A percentile compares a stretch with the other conserved stretches of the same genome.
Evolutionary conservation across 257 asterid species (phyloP).

Genomic region (Asclepias syriaca): DNA sequence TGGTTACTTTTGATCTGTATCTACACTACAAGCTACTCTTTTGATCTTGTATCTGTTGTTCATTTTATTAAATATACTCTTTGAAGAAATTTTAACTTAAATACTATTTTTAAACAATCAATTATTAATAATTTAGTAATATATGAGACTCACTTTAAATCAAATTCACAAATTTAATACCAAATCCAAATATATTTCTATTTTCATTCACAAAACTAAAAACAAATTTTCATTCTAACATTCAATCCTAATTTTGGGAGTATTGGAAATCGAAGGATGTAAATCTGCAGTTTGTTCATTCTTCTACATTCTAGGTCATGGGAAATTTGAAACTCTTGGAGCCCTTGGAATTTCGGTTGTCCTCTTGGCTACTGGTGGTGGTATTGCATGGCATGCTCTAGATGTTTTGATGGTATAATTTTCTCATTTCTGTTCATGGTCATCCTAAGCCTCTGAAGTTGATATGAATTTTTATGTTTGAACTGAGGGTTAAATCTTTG

Average conservation of each 20-base stretch:
- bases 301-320: slow-evolving; percentile 64
- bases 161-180: no score
- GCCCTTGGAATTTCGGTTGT: slow-evolving; percentile 86
- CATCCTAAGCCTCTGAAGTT: neutral
- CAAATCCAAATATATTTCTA: no score
- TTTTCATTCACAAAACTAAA: no score
- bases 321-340: slow-evolving; percentile 94
- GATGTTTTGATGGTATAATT: slow-evolving; percentile 58
- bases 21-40: slow-evolving; percentile 55
- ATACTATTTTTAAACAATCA: no score
- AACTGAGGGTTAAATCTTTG: slow-evolving; percentile 1
- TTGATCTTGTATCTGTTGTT: slow-evolving; percentile 6
- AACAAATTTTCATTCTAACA: no score
- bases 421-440: slow-evolving; percentile 10
- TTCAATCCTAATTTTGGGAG: neutral
- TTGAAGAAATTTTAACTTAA: no score
- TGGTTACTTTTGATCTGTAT: slow-evolving; percentile 91
- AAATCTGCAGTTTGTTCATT: slow-evolving; percentile 7
- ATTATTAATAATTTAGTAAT: no score
- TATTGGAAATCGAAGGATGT: neutral
- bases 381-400: slow-evolving; percentile 93
- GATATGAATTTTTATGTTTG: neutral
- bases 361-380: slow-evolving; percentile 93
- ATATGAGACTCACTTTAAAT: no score
- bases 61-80: no score